phyloP scores from a whole-genome alignment of 768 basidiomycete genomes.

The Termitomyces eurrhizus region DNA sequence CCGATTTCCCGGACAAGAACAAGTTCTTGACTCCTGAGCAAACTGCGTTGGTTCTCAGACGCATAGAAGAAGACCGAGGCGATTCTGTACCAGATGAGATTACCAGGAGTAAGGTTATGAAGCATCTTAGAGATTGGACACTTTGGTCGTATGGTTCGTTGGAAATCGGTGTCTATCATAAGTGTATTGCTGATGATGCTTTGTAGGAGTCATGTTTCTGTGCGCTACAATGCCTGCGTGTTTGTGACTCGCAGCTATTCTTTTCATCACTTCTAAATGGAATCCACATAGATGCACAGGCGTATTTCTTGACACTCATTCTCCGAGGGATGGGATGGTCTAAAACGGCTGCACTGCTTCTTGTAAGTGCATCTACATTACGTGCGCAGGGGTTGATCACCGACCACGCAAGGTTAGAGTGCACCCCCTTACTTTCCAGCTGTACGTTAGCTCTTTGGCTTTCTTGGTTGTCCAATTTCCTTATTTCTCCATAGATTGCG shows the following conservation, averaged over 20 bases:
- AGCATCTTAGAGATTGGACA: conserved; percentile 42
- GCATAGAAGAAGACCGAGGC: conserved; percentile 48
- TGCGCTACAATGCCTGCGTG: conserved; percentile 42
- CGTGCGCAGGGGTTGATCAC: background rate
- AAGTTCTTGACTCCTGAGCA: conserved; percentile 39
- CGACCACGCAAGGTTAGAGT: conserved; percentile 25
- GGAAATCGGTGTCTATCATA: background rate
- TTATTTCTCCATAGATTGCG: conserved; percentile 23
- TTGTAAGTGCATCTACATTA: conserved; percentile 24
- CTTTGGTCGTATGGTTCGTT: conserved; percentile 42
- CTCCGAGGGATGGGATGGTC: conserved; percentile 43
- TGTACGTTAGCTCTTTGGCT: conserved; percentile 21
- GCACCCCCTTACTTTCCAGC: conserved; percentile 44
- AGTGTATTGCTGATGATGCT: conserved; percentile 1
- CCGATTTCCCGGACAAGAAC: conserved; percentile 46
- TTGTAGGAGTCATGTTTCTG: conserved; percentile 39
- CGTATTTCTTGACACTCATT: conserved; percentile 46
- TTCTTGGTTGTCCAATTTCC: background rate
- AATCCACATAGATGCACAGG: conserved; percentile 30
- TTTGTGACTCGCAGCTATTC: conserved; percentile 15
- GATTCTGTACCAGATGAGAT: conserved; percentile 43
- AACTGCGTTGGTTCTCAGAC: conserved; percentile 38
- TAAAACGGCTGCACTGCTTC: conserved; percentile 32
- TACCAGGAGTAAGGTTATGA: conserved; percentile 31
- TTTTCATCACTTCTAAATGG: background rate